Evolutionary conservation across 441 rosid genomes (phyloP).

Genomic region (Viola pubescens): DNA sequence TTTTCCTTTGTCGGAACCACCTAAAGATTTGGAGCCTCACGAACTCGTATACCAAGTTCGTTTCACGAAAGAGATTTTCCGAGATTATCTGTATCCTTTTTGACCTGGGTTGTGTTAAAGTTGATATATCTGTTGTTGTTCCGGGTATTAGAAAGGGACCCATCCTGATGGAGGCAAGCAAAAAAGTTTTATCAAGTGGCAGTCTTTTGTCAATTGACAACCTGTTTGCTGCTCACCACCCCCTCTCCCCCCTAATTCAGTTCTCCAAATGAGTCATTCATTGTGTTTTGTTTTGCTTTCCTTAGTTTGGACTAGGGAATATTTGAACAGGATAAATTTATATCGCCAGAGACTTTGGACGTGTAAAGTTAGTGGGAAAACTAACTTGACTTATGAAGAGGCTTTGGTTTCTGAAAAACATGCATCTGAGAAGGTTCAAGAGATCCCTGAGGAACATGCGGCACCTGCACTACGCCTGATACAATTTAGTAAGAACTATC

Average conservation of each 20-base stretch:
- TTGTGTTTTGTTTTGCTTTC: constrained; percentile 21
- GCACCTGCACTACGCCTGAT: constrained; percentile 58
- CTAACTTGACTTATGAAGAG: constrained; percentile 87
- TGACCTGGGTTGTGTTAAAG: too few species aligned
- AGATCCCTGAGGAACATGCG: constrained; percentile 63
- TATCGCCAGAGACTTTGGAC: constrained; percentile 85
- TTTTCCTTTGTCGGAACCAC: constrained; percentile 52
- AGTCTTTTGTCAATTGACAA: background rate
- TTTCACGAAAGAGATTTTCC: constrained; percentile 91
- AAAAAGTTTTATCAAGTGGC: background rate
- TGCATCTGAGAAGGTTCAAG: constrained; percentile 69
- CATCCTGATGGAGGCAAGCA: background rate
- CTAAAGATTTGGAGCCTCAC: constrained; percentile 56
- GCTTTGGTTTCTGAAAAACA: constrained; percentile 81
- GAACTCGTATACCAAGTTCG: constrained; percentile 88
- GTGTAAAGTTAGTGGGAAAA: constrained; percentile 81
- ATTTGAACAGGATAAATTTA: constrained; percentile 70
- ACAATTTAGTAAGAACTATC: constrained; percentile 66
- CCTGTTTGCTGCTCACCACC: background rate
- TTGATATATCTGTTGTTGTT: too few species aligned
- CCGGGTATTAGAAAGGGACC: background rate
- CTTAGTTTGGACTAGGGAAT: constrained; percentile 53
- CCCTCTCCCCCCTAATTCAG: background rate
- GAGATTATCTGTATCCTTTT: constrained; percentile 83
- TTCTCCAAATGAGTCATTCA: too few species aligned